Evolutionary conservation across 1,284 basidiomycete genomes (phyloP), one percentile per base, ranked within the genome.

Genomic region (Fomitopsis betulina): DNA sequence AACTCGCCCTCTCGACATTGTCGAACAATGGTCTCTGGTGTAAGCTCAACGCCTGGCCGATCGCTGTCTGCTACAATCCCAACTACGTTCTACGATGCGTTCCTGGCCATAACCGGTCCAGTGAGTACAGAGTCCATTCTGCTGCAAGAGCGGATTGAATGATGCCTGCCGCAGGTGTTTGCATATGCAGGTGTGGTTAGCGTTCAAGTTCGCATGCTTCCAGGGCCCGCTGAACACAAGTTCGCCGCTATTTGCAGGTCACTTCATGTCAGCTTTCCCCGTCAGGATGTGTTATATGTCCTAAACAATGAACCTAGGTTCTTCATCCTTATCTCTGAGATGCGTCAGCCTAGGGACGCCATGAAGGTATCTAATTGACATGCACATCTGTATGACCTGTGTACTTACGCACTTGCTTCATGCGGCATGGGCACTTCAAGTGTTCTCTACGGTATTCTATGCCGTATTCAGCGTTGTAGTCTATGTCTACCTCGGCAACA

Each of bases 401-500:
- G 33, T n/a, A n/a, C 30, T 15, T 38, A 21, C 25, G 33, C 13
- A 10, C 32, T 35, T 47, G 1, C 25, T 5, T 7, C 54, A 79
- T 80, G 77, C 81, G 19, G 81, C 81, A 7, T 82, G 77, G 76
- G 76, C 73, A 49, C 71, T 84, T 4, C 82, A 83, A 70, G 76
- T 70, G 1, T 83, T 82, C 56, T 67, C 82, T 0, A 83, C 82
- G 6, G 56, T 73, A 23, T 80, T 79, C 67, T 83, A 84, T 60
- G 67, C 70, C 2, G 62, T 80, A 15, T 82, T 82, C 65, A 73
- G 76, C 55, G 71, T 85, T 19, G 77, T 86, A 5, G 71, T 83
- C 39, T 82, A 84, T 62, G 75, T 80, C 3, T 87, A 85, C 67
- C 75, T 84, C 58, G 85, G 86, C 17, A 78, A 78, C 54, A 78